Conservation (phyloP, 129 eudicot genomes). For the Sambucus nigra region DNA sequence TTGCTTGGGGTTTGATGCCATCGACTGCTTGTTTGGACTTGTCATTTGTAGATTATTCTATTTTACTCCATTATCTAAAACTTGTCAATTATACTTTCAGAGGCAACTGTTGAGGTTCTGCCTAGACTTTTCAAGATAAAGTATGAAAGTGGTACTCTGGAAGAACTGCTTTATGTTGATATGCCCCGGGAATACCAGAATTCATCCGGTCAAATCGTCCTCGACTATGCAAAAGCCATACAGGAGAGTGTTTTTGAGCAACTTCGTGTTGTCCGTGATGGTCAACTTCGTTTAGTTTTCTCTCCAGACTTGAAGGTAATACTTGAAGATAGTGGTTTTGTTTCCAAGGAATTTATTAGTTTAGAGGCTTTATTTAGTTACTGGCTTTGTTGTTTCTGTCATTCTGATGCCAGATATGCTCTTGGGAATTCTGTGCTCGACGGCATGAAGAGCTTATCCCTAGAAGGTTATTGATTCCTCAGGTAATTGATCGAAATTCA, state of each 20-base stretch:
- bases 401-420: conserved; percentile 57
- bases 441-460: conserved; percentile 99
- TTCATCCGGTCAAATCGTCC: conserved; percentile 92
- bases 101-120: conserved; percentile 95
- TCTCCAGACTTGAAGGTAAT: conserved; percentile 89
- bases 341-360: neutral
- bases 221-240: conserved; percentile 97
- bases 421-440: conserved; percentile 99
- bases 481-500: conserved; percentile 35
- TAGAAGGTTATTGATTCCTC: conserved; percentile 81
- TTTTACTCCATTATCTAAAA: conserved; percentile 8
- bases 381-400: neutral
- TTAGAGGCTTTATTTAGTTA: conserved; percentile 2
- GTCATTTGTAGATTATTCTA: neutral
- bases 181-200: conserved; percentile 94
- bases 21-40: neutral
- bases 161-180: conserved; percentile 93
- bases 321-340: neutral
- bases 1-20: neutral
- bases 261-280: conserved; percentile 97
- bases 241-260: conserved; percentile 99
- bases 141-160: conserved; percentile 95
- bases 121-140: conserved; percentile 94
- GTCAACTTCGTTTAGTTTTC: conserved; percentile 84
- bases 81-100: conserved; percentile 29